Evolutionary conservation across 495 filamentous ascomycete species (phyloP).

Genomic region (Penicillium subrubescens): DNA sequence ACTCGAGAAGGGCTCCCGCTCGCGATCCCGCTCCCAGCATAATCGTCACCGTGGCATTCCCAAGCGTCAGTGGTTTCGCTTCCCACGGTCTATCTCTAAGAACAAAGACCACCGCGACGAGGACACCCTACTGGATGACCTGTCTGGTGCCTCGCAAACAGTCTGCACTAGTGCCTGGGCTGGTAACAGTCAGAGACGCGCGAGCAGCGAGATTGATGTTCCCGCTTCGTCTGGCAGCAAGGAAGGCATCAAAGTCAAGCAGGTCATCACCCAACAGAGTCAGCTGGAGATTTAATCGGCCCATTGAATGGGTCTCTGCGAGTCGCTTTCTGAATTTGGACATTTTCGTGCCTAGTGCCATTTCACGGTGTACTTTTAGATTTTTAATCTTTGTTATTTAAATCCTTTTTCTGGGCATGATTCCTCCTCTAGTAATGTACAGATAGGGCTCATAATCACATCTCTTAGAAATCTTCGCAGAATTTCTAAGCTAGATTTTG

Average conservation of each 20-base stretch:
- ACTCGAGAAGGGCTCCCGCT: constrained; percentile 29
- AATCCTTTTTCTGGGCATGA: not conserved
- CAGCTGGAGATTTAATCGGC: constrained; percentile 28
- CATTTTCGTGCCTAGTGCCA: not conserved
- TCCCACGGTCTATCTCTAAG: constrained; percentile 1
- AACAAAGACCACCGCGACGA: constrained; percentile 14
- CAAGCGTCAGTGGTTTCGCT: not conserved
- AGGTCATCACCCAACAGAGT: constrained; percentile 43
- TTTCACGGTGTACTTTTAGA: not conserved
- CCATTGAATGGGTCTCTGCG: not conserved
- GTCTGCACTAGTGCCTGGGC: constrained; percentile 46
- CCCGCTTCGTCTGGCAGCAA: constrained; percentile 8
- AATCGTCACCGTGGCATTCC: no score
- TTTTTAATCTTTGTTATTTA: not conserved
- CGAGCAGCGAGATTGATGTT: constrained; percentile 26
- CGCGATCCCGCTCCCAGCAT: not conserved
- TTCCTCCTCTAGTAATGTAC: not conserved
- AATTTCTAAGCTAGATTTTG: not conserved
- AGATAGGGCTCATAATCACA: not conserved
- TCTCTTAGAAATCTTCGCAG: not conserved
- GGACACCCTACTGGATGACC: constrained; percentile 17
- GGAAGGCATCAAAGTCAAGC: constrained; percentile 41
- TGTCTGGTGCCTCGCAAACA: constrained; percentile 29
- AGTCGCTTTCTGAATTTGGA: not conserved
- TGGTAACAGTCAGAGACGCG: constrained; percentile 25